Conservation (phyloP, 805 yeast species). For the Clavispora phyllophila region DNA sequence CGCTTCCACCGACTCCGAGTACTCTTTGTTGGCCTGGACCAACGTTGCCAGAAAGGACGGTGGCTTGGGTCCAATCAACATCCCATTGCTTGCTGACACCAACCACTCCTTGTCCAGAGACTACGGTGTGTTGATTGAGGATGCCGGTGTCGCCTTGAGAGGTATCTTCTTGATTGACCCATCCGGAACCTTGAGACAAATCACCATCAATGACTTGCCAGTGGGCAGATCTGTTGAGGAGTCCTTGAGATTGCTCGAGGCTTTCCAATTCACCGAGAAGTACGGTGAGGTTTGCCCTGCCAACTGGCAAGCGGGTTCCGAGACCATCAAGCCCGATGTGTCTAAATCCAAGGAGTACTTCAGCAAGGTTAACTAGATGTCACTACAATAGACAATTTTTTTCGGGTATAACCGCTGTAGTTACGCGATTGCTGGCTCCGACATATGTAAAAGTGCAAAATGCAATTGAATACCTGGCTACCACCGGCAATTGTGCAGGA, state of each 20-base stretch:
- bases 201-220: conserved; percentile 97
- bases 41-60: conserved; percentile 94
- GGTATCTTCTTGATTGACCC: conserved; percentile 98
- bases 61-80: conserved; percentile 93
- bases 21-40: conserved; percentile 97
- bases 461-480: no score
- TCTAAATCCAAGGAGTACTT: conserved; percentile 20
- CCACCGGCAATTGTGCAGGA: no score
- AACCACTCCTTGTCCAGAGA: conserved; percentile 92
- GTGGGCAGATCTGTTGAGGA: conserved; percentile 99
- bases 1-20: conserved; percentile 98
- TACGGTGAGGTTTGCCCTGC: conserved; percentile 99
- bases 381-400: not conserved
- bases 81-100: conserved; percentile 94
- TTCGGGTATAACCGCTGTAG: not conserved
- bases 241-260: conserved; percentile 95
- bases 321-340: conserved; percentile 61
- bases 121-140: conserved; percentile 96
- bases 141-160: conserved; percentile 95
- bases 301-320: conserved; percentile 90
- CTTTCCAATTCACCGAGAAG: conserved; percentile 99
- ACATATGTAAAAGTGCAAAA: no score
- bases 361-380: conserved; percentile 46
- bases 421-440: no score
- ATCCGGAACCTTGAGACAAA: conserved; percentile 88